Evolutionary conservation across 2,329 filamentous ascomycete genomes (phyloP).

Genomic region (Beauveria medogensis): DNA sequence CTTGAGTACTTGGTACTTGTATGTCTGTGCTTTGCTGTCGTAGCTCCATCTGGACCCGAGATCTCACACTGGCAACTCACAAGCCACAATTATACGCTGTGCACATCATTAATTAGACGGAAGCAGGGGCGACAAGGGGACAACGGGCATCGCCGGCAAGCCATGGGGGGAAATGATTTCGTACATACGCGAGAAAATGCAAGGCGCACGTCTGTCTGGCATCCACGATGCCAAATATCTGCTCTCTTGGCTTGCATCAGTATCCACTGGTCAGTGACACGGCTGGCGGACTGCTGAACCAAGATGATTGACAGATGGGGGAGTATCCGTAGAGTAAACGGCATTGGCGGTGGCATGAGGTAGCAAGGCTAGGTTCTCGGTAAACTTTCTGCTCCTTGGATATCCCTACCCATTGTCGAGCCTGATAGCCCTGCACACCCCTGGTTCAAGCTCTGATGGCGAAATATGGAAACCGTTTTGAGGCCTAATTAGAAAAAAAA

Average conservation of each 20-base stretch:
- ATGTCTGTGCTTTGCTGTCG: neutral
- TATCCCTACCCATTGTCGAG: neutral
- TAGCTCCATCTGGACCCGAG: constrained; percentile 9
- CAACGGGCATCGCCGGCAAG: neutral
- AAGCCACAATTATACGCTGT: constrained; percentile 8
- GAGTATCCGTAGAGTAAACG: neutral
- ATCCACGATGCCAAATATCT: constrained; percentile 7
- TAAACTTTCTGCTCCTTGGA: neutral
- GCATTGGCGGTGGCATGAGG: neutral
- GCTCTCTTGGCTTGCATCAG: constrained; percentile 4
- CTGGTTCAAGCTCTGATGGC: neutral
- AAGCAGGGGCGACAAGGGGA: neutral
- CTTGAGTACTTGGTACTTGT: neutral
- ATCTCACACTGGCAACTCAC: constrained; percentile 4
- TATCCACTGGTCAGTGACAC: constrained; percentile 4
- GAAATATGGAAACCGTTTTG: constrained; percentile 4
- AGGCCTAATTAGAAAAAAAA: constrained; percentile 3
- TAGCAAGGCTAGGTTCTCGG: neutral
- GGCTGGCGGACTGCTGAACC: neutral
- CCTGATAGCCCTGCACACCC: neutral
- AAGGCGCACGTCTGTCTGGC: constrained; percentile 6
- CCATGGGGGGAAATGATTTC: constrained; percentile 1
- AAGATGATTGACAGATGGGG: neutral
- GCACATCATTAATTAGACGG: constrained; percentile 6
- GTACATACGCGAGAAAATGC: constrained; percentile 4